Evolutionary conservation across 768 basidiomycete genomes (phyloP), one percentile per base, ranked within the genome.

Genomic region (Kwoniella botswanensis): DNA sequence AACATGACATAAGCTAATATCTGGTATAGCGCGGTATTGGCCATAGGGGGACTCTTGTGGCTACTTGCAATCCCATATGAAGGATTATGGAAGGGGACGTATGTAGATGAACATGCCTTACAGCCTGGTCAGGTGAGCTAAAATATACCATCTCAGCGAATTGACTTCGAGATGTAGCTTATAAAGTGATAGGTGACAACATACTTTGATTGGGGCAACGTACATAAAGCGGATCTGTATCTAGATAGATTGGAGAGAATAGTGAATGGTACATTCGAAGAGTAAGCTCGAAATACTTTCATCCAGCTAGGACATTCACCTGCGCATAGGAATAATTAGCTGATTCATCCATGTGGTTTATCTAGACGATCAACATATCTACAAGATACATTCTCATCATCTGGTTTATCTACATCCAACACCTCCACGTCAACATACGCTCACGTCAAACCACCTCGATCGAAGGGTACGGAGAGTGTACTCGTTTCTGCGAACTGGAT

Each of bases 71-170:
- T 97, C 63, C 95, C 95, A 3, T 86, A 87, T 13, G 85, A 89
- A 5, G 84, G 84, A 0, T 86, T 95, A 4, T 90, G 89, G 18
- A 87, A 89, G 72, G 82, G 85, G 10, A 92, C 90, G 10, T 96
- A 93, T 80, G 91, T 96, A 61, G 94, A 96, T 82, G 97, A 99
- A 85, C 97, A 98, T 82, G 96, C 97, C 1, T 84, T 99, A 21
- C 93, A 95, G 78, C 95, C 97, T 11, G 90, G 88, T 5, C 94
- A 96, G 86, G 95, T 95, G 35, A 63, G 75, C 67, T 11, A 24
- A 43, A 24, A 63, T 1, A 29, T 7, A 4, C n/a, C 54, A 15
- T n/a, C 4, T 55, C n/a, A 21, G 10, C 7, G 22, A 10, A 12
- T 24, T n/a, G 10, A 55, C 10, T 15, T 1, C 11, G 26, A n/a